These are phyloP conservation scores for Trichosporon sp. DNA, from an alignment of 1,284 basidiomycete species.

Conservation along the genomic window DNA sequence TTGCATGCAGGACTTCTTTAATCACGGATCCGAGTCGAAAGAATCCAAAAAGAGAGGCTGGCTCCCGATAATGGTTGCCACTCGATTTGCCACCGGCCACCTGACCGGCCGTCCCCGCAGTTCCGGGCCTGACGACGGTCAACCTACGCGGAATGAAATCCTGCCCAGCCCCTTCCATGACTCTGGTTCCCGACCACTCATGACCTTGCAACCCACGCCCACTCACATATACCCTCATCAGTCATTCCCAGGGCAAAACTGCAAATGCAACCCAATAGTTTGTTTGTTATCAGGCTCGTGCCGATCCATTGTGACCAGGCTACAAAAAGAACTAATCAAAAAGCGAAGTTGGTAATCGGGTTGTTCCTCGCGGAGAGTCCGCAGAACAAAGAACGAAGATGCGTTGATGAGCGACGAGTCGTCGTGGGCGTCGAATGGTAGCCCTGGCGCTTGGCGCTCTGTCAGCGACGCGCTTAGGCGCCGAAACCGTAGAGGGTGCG, in stretches of 20 bases:
- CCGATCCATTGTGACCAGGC: constrained; percentile 11
- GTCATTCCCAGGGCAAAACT: too few species aligned
- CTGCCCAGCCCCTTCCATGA: background rate
- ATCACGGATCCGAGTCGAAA: constrained; percentile 8
- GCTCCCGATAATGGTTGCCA: background rate
- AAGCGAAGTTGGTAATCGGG: constrained; percentile 17
- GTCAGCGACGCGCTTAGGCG: constrained; percentile 57
- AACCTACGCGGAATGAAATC: background rate
- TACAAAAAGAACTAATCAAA: constrained; percentile 16
- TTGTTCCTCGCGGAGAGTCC: background rate
- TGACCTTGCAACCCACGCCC: background rate
- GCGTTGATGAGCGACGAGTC: background rate
- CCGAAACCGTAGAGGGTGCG: constrained; percentile 85
- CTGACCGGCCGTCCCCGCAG: too few species aligned
- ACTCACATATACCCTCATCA: too few species aligned
- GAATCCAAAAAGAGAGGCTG: too few species aligned
- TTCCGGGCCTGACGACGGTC: too few species aligned
- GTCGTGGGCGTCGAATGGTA: background rate
- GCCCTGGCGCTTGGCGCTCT: background rate
- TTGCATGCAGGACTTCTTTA: background rate
- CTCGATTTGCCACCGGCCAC: constrained; percentile 7
- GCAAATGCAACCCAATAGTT: background rate
- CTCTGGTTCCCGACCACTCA: background rate
- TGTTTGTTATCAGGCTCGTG: constrained; percentile 8
- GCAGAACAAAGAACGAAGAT: background rate